Evolutionary conservation across 768 basidiomycete species (phyloP).

Genomic region (Termitomyces sp.): DNA sequence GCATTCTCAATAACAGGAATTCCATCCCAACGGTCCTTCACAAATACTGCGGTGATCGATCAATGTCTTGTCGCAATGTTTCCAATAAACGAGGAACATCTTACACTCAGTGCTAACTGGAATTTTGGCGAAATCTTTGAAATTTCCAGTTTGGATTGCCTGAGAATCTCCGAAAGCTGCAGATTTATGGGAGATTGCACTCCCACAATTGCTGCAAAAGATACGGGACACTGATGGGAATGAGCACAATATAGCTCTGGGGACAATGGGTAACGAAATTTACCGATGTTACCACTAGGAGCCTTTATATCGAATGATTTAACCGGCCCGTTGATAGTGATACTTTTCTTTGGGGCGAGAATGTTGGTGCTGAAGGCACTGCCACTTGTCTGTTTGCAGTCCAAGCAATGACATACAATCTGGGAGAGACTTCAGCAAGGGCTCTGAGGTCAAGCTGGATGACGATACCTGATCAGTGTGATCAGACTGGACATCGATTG

Average conservation of each 20-base stretch:
- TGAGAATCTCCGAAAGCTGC: conserved; percentile 26
- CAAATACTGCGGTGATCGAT: conserved; percentile 20
- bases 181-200: conserved; percentile 29
- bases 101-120: conserved; percentile 26
- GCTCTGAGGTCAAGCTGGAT: neutral
- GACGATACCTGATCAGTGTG: conserved; percentile 21
- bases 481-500: conserved; percentile 19
- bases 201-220: conserved; percentile 33
- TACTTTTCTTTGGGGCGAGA: conserved; percentile 25
- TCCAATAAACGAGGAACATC: conserved; percentile 4
- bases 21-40: conserved; percentile 28
- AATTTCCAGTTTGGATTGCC: conserved; percentile 34
- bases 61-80: neutral
- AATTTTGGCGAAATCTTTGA: conserved; percentile 22
- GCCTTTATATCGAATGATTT: conserved; percentile 23
- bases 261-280: neutral
- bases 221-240: conserved; percentile 23
- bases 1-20: conserved; percentile 18
- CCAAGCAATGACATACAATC: conserved; percentile 32
- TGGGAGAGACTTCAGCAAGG: conserved; percentile 4
- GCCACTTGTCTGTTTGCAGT: conserved; percentile 32
- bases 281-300: conserved; percentile 28
- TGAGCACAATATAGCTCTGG: neutral
- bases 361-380: conserved; percentile 34
- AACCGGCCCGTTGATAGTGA: conserved; percentile 27